Percentiles rank a stretch among this genome's conserved stretches.
These are phyloP conservation scores for Hericium coralloides DNA, from an alignment of 768 basidiomycete species.

Conservation along the genomic window DNA sequence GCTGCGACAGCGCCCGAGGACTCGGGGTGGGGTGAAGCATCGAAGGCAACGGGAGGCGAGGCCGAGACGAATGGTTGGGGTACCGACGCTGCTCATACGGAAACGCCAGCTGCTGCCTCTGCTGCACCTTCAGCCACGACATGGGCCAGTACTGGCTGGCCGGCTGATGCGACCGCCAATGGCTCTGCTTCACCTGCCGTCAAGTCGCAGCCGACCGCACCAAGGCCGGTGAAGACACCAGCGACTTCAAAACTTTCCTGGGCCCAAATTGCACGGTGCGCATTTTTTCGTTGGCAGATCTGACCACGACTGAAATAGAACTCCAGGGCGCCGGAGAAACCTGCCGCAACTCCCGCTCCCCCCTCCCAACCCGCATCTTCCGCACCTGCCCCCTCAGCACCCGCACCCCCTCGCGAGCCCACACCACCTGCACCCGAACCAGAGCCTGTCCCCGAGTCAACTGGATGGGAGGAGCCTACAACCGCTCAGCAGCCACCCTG, in stretches of 20 bases:
- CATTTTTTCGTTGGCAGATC: conserved; percentile 7
- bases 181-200: conserved; percentile 21
- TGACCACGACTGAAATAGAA: conserved; percentile 3
- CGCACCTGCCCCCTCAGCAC: conserved; percentile 14
- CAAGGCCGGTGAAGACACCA: conserved; percentile 41
- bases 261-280: conserved; percentile 77
- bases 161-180: conserved; percentile 18
- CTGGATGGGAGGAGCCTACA: conserved; percentile 65
- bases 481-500: conserved; percentile 59
- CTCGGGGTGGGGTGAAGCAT: conserved; percentile 18
- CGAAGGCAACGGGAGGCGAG: conserved; percentile 20
- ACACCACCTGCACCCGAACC: conserved; percentile 20
- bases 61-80: neutral
- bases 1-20: conserved; percentile 12
- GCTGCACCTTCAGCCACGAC: conserved; percentile 20
- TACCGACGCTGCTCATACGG: conserved; percentile 14
- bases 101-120: conserved; percentile 16
- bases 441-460: conserved; percentile 22
- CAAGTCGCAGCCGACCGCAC: conserved; percentile 18
- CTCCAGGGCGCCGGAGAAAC: conserved; percentile 58
- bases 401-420: conserved; percentile 15
- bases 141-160: conserved; percentile 22
- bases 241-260: conserved; percentile 75
- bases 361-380: conserved; percentile 18
- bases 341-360: conserved; percentile 31